These are phyloP conservation scores for Beauveria brongniartii DNA, from an alignment of 2,329 filamentous ascomycete species.

Conservation along the genomic window DNA sequence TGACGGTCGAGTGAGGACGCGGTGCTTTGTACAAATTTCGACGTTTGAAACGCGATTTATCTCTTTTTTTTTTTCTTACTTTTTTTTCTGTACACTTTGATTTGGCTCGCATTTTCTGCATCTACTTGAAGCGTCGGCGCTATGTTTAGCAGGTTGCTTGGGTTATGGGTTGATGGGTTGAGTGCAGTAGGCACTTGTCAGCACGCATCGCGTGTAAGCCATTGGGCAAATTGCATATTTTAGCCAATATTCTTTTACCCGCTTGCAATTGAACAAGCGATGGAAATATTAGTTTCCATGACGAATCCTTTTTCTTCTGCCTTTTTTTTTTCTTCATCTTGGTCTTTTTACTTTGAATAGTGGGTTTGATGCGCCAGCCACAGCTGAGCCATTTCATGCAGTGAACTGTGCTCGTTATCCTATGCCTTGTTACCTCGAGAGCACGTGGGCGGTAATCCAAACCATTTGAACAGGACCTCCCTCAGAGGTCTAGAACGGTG, in stretches of 20 bases:
- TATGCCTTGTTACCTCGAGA: no score
- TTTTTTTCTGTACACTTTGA: not conserved
- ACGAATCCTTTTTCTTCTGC: not conserved
- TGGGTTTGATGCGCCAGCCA: no score
- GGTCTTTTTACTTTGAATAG: no score
- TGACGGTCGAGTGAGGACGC: slow-evolving; percentile 20
- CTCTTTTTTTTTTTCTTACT: not conserved
- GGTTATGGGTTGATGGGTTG: not conserved
- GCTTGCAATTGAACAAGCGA: not conserved
- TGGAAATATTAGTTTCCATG: not conserved
- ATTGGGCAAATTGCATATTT: not conserved
- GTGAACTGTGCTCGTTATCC: no score
- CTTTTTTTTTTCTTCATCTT: not conserved
- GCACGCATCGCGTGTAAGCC: not conserved
- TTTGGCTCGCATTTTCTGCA: not conserved
- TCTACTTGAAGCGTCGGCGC: slow-evolving; percentile 12
- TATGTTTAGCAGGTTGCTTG: slow-evolving; percentile 8
- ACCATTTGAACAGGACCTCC: no score
- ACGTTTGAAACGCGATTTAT: not conserved
- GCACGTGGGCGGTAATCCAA: no score
- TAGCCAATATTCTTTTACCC: not conserved
- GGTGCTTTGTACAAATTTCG: not conserved
- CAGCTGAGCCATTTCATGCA: no score
- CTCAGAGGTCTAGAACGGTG: no score
- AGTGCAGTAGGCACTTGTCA: not conserved